Percentiles rank a stretch among this genome's conserved stretches.
Conservation (phyloP, 2,329 filamentous ascomycete genomes). For the Ceratocystis eucalypticola region DNA sequence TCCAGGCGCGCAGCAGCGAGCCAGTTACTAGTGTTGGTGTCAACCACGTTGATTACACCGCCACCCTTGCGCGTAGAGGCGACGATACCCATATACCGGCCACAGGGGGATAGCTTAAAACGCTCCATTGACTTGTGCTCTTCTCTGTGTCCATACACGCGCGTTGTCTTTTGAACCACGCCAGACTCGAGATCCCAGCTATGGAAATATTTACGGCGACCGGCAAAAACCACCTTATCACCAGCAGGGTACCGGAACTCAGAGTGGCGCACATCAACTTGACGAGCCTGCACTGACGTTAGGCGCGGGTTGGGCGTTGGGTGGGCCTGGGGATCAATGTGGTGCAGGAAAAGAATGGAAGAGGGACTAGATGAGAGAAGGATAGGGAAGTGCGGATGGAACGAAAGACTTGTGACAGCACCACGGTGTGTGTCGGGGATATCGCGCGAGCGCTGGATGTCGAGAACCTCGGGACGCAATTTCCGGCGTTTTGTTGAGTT, state of each 20-base stretch:
- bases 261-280: conserved; percentile 71
- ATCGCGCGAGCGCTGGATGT: conserved; percentile 81
- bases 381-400: conserved; percentile 80
- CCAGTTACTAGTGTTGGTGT: conserved; percentile 74
- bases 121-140: conserved; percentile 85
- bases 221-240: conserved; percentile 74
- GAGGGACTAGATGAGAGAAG: conserved; percentile 80
- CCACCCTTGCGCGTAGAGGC: conserved; percentile 73
- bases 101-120: conserved; percentile 78
- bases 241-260: conserved; percentile 62
- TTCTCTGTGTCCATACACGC: conserved; percentile 59
- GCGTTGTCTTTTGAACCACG: conserved; percentile 65
- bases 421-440: conserved; percentile 67
- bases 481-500: conserved; percentile 48
- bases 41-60: conserved; percentile 75
- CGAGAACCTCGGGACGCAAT: conserved; percentile 72
- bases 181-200: conserved; percentile 81
- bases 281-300: conserved; percentile 75
- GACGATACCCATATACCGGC: conserved; percentile 70
- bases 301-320: conserved; percentile 76
- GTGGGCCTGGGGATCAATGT: conserved; percentile 62
- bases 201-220: conserved; percentile 82
- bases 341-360: conserved; percentile 76
- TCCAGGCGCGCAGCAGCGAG: conserved; percentile 69
- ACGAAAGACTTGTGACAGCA: conserved; percentile 68